phyloP scores from a whole-genome alignment of 2,329 filamentous ascomycete species.

The Biscogniauxia mediterranea region DNA sequence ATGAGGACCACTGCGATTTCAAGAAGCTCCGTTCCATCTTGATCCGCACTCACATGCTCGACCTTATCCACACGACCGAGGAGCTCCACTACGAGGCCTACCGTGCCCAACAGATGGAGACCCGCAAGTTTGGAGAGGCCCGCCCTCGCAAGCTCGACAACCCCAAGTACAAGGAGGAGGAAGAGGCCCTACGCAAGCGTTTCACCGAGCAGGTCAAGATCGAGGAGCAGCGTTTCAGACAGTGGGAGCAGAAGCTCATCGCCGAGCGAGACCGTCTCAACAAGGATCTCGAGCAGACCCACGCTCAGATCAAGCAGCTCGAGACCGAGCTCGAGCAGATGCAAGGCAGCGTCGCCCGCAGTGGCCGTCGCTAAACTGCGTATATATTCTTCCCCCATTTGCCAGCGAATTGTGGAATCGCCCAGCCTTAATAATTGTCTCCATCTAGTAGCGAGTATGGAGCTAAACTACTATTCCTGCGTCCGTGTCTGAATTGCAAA shows the following conservation, averaged over 20 bases:
- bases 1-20: slow-evolving; percentile 99
- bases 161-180: slow-evolving; percentile 99
- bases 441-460: slow-evolving; percentile 26
- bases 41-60: slow-evolving; percentile 99
- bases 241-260: slow-evolving; percentile 99
- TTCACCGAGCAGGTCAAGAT: slow-evolving; percentile 99
- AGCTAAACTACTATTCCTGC: slow-evolving; percentile 22
- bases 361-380: slow-evolving; percentile 74
- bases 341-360: slow-evolving; percentile 87
- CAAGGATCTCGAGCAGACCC: slow-evolving; percentile 98
- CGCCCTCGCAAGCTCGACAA: slow-evolving; percentile 97
- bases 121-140: slow-evolving; percentile 97
- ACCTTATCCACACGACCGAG: slow-evolving; percentile 99
- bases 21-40: slow-evolving; percentile 99
- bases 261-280: slow-evolving; percentile 97
- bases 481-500: slow-evolving; percentile 21
- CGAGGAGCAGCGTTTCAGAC: slow-evolving; percentile 97
- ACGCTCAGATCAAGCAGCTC: slow-evolving; percentile 88
- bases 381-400: slow-evolving; percentile 19
- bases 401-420: slow-evolving; percentile 21
- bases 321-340: slow-evolving; percentile 91
- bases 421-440: slow-evolving; percentile 24
- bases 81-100: slow-evolving; percentile 99
- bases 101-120: slow-evolving; percentile 99
- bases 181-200: slow-evolving; percentile 95